Base-by-base conservation (phyloP, 441 rosid genomes). In the Manihot esculenta region DNA sequence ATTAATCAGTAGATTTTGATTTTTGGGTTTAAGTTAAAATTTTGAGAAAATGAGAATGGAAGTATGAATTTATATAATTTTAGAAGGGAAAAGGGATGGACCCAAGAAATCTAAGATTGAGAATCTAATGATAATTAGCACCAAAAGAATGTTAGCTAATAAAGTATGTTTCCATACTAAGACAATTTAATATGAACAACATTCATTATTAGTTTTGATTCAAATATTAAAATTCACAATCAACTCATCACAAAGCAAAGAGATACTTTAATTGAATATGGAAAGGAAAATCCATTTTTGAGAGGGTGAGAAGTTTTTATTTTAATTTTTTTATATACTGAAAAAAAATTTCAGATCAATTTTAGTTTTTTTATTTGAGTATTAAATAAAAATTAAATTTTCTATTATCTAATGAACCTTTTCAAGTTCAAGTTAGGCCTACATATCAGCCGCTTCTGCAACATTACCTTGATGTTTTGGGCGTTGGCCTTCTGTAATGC, bases 41-140 rank as follows among this genome's bases (percentile, higher is more conserved):
- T 27, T n/a, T n/a, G n/a, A n/a, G n/a, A n/a, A n/a, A n/a, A n/a
- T n/a, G n/a, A n/a, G 10, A 62, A 6, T 30, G 8, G 2, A 20
- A 50, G 33, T 15, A 14, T 45, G 26, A 30, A 15, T 10, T 30
- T 4, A 30, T 30, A 30, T 30, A 30, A 30, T 2, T 2, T 2
- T 30, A 30, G 35, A 4, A 30, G 23, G 23, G 54, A n/a, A n/a
- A n/a, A 56, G 26, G 51, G 64, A 74, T 74, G 85, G 75, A 41
- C 78, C 82, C 78, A 70, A 60, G 15, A 81, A 82, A 72, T 79
- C 79, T 68, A 74, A 56, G n/a, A 68, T 72, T 62, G 77, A 73
- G 85, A 82, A 80, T 82, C 87, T 78, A 82, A 80, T 80, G 73
- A 80, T 78, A 77, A 74, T 66, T 72, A 64, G 68, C 80, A 76